phyloP scores from a whole-genome alignment of 2,329 filamentous ascomycete genomes.

The Ciborinia camelliae region DNA sequence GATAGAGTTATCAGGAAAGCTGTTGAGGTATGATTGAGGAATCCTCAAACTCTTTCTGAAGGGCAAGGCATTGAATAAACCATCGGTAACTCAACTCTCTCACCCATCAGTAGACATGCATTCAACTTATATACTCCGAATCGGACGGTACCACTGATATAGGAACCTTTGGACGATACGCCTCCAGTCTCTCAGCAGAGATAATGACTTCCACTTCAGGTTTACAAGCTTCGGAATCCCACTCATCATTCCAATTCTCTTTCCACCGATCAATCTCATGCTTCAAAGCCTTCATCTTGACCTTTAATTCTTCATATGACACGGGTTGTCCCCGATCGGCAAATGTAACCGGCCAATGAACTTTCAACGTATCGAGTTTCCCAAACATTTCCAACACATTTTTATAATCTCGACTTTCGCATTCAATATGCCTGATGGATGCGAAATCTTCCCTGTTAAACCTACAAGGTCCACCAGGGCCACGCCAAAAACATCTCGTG shows the following conservation, averaged over 20 bases:
- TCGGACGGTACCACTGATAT: not conserved
- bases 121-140: not conserved
- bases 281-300: not conserved
- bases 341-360: not conserved
- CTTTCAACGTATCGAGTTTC: not conserved
- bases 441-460: no score
- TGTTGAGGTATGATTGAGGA: no score
- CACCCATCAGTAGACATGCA: no score
- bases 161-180: not conserved
- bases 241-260: no score
- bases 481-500: not conserved
- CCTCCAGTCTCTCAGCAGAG: not conserved
- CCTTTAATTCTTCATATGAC: not conserved
- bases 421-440: not conserved
- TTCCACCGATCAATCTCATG: not conserved
- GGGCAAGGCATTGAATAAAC: no score
- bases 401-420: not conserved
- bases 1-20: no score
- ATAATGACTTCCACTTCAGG: not conserved
- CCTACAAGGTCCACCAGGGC: not conserved
- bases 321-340: not conserved
- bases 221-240: not conserved
- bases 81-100: no score
- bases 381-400: not conserved
- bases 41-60: no score